These are phyloP conservation scores for Xylaria acuta DNA, from an alignment of 495 filamentous ascomycete species.

Conservation along the genomic window DNA sequence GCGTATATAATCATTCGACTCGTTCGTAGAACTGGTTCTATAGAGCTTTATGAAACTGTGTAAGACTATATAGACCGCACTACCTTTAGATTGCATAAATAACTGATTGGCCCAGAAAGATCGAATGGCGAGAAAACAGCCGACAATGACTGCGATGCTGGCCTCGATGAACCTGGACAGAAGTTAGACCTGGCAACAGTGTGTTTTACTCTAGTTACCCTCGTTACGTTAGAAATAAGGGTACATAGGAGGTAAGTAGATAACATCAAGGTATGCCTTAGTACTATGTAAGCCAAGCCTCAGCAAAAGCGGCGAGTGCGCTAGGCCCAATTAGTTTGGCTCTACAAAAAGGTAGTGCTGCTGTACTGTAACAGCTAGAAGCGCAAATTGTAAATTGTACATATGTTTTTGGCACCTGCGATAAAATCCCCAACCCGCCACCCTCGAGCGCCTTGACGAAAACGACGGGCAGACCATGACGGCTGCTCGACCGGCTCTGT, in stretches of 20 bases:
- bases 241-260: too few species aligned
- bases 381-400: too few species aligned
- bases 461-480: constrained; percentile 17
- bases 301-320: background rate
- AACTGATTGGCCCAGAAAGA: background rate
- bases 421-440: background rate
- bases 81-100: background rate
- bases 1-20: background rate
- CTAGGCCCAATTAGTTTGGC: background rate
- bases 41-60: background rate
- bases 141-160: background rate
- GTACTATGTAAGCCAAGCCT: too few species aligned
- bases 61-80: background rate
- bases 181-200: background rate
- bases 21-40: background rate
- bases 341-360: too few species aligned
- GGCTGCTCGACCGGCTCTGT: constrained; percentile 22
- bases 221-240: too few species aligned
- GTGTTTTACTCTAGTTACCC: too few species aligned
- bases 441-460: background rate
- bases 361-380: background rate
- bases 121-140: background rate
- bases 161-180: background rate
- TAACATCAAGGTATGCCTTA: too few species aligned
- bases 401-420: background rate